These are phyloP conservation scores for Gnomoniopsis smithogilvyi DNA, from an alignment of 2,329 filamentous ascomycete genomes.

Conservation along the genomic window DNA sequence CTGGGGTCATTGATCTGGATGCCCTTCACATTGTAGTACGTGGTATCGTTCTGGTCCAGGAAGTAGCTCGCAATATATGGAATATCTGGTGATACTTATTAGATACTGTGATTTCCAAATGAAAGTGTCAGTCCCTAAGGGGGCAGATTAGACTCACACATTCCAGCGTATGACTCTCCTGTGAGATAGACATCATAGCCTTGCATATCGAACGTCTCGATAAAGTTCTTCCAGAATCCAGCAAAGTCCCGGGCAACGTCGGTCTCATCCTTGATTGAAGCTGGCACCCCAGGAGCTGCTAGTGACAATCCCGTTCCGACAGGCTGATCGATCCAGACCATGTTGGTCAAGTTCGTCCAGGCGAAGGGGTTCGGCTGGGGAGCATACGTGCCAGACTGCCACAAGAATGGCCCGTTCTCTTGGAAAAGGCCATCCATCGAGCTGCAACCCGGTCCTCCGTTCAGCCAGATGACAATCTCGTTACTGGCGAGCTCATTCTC, in stretches of 20 bases:
- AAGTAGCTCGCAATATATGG: conserved; percentile 69
- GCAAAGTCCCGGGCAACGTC: conserved; percentile 65
- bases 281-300: conserved; percentile 47
- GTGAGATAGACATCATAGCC: conserved; percentile 65
- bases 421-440: conserved; percentile 65
- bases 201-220: conserved; percentile 61
- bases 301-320: conserved; percentile 59
- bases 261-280: conserved; percentile 58
- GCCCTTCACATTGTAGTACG: conserved; percentile 62
- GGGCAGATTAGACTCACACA: conserved; percentile 27
- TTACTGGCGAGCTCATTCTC: conserved; percentile 46
- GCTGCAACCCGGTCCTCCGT: conserved; percentile 52
- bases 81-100: conserved; percentile 32
- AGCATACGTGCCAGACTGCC: conserved; percentile 62
- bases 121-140: background rate
- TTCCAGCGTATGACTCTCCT: conserved; percentile 60
- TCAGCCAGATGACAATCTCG: conserved; percentile 62
- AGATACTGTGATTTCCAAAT: background rate
- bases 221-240: conserved; percentile 72
- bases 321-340: conserved; percentile 69
- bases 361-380: conserved; percentile 63
- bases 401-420: conserved; percentile 68
- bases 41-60: conserved; percentile 58
- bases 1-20: conserved; percentile 69
- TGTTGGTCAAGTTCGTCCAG: conserved; percentile 70